These are phyloP conservation scores for Euclidium syriacum DNA, from an alignment of 345 rosid species.

Conservation along the genomic window DNA sequence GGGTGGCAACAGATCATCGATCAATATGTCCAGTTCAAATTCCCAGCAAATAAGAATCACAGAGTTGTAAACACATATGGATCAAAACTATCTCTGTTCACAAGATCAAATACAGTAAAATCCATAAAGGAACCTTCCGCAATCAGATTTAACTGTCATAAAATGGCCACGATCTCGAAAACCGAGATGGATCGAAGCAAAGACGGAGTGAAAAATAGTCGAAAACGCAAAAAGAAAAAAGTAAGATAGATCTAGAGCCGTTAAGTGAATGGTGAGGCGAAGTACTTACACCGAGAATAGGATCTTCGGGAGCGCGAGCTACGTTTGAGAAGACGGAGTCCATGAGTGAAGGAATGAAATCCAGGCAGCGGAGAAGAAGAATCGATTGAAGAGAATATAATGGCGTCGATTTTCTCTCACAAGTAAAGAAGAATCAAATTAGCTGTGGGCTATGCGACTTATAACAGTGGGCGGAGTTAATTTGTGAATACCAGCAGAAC, in stretches of 20 bases:
- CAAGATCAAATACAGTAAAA: neutral
- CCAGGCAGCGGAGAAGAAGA: neutral
- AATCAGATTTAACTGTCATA: neutral
- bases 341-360: slow-evolving; percentile 12
- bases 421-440: neutral
- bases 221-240: neutral
- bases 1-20: neutral
- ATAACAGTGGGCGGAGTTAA: slow-evolving; percentile 6
- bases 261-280: neutral
- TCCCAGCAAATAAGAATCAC: neutral
- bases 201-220: neutral
- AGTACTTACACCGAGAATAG: slow-evolving; percentile 55
- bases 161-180: neutral
- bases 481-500: too few relatives aligned
- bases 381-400: neutral
- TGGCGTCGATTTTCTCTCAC: neutral
- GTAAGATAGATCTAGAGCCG: slow-evolving; percentile 1
- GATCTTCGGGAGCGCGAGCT: slow-evolving; percentile 60
- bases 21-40: neutral
- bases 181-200: neutral
- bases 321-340: slow-evolving; percentile 47
- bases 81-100: neutral
- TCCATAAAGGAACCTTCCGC: neutral
- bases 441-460: slow-evolving; percentile 5
- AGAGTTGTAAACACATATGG: neutral